A percentile compares a stretch with the other conserved stretches of the same genome.
These are phyloP conservation scores for Myochromella boudieri DNA, from an alignment of 768 basidiomycete species.

Conservation along the genomic window DNA sequence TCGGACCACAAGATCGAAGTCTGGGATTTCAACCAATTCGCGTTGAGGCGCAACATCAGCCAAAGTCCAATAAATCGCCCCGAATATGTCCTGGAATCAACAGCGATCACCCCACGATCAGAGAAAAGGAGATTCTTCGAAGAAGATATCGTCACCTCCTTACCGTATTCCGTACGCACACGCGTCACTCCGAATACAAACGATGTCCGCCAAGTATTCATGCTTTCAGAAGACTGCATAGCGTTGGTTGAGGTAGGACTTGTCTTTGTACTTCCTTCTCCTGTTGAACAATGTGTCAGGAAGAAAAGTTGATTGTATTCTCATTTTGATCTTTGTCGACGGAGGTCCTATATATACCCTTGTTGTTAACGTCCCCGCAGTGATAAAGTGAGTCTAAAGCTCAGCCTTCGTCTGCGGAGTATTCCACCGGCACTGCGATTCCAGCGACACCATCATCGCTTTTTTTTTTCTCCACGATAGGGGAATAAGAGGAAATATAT, in stretches of 20 bases:
- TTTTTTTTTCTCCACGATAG: not conserved
- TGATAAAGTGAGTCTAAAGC: no score
- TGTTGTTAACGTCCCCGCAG: no score
- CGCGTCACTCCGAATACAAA: not conserved
- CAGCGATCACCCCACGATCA: not conserved
- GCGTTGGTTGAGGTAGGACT: constrained; percentile 1
- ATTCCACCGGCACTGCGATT: no score
- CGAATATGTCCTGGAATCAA: not conserved
- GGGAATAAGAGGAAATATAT: constrained; percentile 4
- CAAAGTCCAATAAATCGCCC: not conserved
- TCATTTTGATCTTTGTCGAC: no score
- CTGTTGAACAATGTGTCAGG: not conserved
- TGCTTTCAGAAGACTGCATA: constrained; percentile 11
- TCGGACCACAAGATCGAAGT: not conserved
- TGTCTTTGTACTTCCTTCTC: not conserved
- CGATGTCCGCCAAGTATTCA: constrained; percentile 1
- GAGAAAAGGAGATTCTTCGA: not conserved
- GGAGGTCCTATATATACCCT: no score
- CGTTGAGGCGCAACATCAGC: not conserved
- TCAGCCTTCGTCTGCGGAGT: no score
- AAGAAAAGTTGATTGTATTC: not conserved
- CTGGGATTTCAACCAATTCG: constrained; percentile 7
- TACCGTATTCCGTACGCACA: constrained; percentile 5
- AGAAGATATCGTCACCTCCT: not conserved
- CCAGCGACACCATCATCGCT: no score